Percentiles rank a stretch among this genome's conserved stretches.
Conservation (phyloP, 2,329 filamentous ascomycete species). For the Cercospora sp. region DNA sequence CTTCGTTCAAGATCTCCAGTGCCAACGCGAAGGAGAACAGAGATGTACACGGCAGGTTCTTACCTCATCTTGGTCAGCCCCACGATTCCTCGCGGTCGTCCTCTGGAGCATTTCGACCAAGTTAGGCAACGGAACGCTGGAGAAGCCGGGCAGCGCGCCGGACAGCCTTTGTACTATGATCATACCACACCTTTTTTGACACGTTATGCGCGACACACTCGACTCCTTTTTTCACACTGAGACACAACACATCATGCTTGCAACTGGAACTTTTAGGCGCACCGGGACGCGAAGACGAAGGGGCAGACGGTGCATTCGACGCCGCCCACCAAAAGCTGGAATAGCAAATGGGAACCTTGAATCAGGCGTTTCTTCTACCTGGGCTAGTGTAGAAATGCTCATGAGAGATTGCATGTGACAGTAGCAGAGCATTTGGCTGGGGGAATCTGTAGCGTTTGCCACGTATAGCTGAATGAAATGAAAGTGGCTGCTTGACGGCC, state of each 20-base stretch:
- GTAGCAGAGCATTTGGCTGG: slow-evolving; percentile 10
- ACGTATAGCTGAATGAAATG: slow-evolving; percentile 11
- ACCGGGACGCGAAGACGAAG: slow-evolving; percentile 9
- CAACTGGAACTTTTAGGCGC: slow-evolving; percentile 4
- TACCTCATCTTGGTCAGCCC: not conserved
- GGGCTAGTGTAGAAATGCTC: slow-evolving; percentile 13
- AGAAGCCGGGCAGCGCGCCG: not conserved
- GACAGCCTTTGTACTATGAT: slow-evolving; percentile 10
- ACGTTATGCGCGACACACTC: slow-evolving; percentile 6
- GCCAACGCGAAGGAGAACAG: slow-evolving; percentile 5
- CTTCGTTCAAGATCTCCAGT: not conserved
- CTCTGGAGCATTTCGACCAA: not conserved
- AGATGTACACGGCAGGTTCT: not conserved
- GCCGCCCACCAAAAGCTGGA: slow-evolving; percentile 9
- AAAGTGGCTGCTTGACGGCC: slow-evolving; percentile 7
- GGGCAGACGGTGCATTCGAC: slow-evolving; percentile 7
- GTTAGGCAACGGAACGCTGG: not conserved
- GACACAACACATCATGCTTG: slow-evolving; percentile 2
- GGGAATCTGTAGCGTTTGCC: slow-evolving; percentile 10
- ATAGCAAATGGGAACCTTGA: slow-evolving; percentile 9
- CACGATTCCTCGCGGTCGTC: not conserved
- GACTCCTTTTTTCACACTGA: slow-evolving; percentile 10
- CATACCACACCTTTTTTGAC: slow-evolving; percentile 3
- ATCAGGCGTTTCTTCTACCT: slow-evolving; percentile 12
- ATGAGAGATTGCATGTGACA: slow-evolving; percentile 12